Evolutionary conservation across 1,284 basidiomycete genomes (phyloP), one percentile per base, ranked within the genome.

Genomic region (Tylopilus orsonianus): DNA sequence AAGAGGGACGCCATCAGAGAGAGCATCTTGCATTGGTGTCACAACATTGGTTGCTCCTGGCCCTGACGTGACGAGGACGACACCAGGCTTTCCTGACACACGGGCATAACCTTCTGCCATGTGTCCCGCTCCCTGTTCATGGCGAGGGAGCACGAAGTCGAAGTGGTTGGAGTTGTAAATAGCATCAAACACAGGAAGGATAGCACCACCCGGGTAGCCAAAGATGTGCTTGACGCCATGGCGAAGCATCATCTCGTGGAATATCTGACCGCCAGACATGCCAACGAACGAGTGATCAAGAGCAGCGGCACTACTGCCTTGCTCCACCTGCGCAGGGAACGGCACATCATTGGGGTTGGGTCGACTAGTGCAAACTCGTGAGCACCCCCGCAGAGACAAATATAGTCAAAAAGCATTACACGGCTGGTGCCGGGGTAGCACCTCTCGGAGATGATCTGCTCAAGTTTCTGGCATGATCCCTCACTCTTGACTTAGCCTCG

Each of bases 171-270:
- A 97, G 71, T 97, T 90, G 80, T 98, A 89, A 70, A 98, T 99
- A 65, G 97, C 96, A 69, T 99, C 96, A 70, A 98, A 99, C 34
- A 99, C 96, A 58, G 96, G 97, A 16, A 98, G 84, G 66, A 98
- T 98, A 41, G 96, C 96, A 54, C 95, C 94, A 41, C 96, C 96
- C 14, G 96, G 96, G 72, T 99, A 99, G 40, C 96, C 96, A 65
- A 99, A 99, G 44, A 99, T 83, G 66, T 98, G 91, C 71, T 96
- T 97, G 63, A 99, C 95, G 50, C 82, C 83, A 70, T 99, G 96
- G 46, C 96, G 80, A 50, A 95, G 86, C 93, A 99, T 97, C 96
- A 99, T 98, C 73, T 99, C 95, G 70, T 99, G 94, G 75, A 99
- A 97, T 66, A 99, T 97, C 70, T 97, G 82, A 30, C 96, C 96